phyloP scores from a whole-genome alignment of 768 basidiomycete species.

The Amylocystis lapponica region DNA sequence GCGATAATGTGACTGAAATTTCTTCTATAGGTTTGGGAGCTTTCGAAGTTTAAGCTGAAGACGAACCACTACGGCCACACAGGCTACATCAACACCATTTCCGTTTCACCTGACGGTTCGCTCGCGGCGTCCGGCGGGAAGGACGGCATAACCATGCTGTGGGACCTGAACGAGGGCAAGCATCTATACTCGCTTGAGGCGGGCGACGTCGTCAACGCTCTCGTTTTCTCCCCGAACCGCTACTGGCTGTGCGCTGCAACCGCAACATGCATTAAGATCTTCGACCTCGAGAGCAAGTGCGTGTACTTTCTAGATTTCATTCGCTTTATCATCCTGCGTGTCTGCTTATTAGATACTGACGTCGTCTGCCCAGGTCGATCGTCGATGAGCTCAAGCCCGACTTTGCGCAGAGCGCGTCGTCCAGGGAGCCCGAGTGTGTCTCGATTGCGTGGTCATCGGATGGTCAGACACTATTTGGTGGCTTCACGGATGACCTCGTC shows the following conservation, averaged over 20 bases:
- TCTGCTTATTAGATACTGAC: not conserved
- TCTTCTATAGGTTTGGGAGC: constrained; percentile 87
- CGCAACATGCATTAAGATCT: constrained; percentile 96
- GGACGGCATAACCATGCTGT: constrained; percentile 99
- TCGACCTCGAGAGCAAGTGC: constrained; percentile 98
- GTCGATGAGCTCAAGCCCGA: constrained; percentile 99
- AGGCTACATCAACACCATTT: constrained; percentile 97
- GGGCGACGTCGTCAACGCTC: constrained; percentile 96
- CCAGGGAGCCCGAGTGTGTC: constrained; percentile 85
- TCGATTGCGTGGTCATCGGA: constrained; percentile 99
- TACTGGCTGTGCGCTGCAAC: constrained; percentile 99
- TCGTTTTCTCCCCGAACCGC: constrained; percentile 99
- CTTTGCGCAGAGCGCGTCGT: constrained; percentile 70
- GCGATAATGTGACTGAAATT: not conserved
- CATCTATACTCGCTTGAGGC: constrained; percentile 99
- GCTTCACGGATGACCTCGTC: constrained; percentile 92
- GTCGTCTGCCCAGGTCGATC: constrained; percentile 59
- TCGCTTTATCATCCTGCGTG: not conserved
- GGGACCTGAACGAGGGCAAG: constrained; percentile 99
- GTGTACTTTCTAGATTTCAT: constrained; percentile 26
- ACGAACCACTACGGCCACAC: constrained; percentile 99
- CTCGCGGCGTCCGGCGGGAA: constrained; percentile 99
- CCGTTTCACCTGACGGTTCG: constrained; percentile 98
- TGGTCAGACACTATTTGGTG: constrained; percentile 95
- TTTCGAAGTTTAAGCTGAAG: constrained; percentile 99